Evolutionary conservation across 2,329 filamentous ascomycete genomes (phyloP).

Genomic region (Plenodomus tracheiphilus): DNA sequence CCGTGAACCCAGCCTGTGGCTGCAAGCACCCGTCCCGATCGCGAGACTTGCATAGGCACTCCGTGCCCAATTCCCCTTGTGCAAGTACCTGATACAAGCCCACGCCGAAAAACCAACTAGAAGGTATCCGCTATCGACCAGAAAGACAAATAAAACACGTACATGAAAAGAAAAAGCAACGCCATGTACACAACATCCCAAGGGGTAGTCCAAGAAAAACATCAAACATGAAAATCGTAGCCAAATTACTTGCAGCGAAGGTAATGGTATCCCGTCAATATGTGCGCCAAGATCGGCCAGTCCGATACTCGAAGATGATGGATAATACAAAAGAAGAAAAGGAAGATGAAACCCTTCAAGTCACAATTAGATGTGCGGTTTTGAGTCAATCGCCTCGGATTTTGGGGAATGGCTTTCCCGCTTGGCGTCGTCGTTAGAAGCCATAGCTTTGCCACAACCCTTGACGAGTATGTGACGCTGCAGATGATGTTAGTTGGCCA

Average conservation of each 20-base stretch:
- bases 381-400: conserved; percentile 33
- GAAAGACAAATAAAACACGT: conserved; percentile 6
- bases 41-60: background rate
- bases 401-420: conserved; percentile 41
- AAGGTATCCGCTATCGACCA: conserved; percentile 38
- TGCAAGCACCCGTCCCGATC: background rate
- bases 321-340: conserved; percentile 43
- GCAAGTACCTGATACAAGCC: conserved; percentile 27
- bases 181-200: conserved; percentile 8
- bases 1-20: background rate
- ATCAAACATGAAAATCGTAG: conserved; percentile 31
- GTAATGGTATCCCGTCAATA: conserved; percentile 22
- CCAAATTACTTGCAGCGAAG: conserved; percentile 31
- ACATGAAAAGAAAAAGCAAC: background rate
- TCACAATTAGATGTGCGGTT: conserved; percentile 24
- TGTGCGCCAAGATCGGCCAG: conserved; percentile 14
- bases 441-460: conserved; percentile 61
- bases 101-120: conserved; percentile 22
- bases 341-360: conserved; percentile 9
- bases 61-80: background rate
- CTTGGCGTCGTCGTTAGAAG: conserved; percentile 35
- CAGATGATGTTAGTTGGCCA: conserved; percentile 2
- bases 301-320: conserved; percentile 21
- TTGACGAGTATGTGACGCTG: conserved; percentile 70
- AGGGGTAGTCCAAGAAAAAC: conserved; percentile 22